Percentiles rank a stretch among this genome's conserved stretches.
phyloP scores from a whole-genome alignment of 768 basidiomycete species.

The Hygrocybe punicea region DNA sequence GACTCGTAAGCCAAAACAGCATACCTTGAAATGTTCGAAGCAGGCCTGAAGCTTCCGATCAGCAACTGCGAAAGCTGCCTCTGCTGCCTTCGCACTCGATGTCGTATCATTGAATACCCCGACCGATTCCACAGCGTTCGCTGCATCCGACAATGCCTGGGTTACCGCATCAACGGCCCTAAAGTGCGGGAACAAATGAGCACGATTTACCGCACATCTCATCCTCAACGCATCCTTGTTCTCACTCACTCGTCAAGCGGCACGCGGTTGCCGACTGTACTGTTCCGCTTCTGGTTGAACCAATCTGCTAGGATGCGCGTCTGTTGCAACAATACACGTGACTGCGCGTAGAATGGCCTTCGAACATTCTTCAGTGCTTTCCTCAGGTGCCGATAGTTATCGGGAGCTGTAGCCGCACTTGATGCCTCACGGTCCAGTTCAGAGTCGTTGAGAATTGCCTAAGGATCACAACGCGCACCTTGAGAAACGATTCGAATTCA shows the following conservation, averaged over 20 bases:
- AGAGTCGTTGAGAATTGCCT: not conserved
- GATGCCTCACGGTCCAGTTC: not conserved
- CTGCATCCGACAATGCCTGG: not conserved
- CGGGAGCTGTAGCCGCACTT: not conserved
- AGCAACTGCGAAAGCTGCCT: not conserved
- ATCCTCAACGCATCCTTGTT: not conserved
- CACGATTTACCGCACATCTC: not conserved
- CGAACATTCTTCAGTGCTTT: not conserved
- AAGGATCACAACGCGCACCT: not conserved
- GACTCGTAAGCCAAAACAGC: not conserved
- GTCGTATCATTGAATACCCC: not conserved
- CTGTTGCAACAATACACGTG: not conserved
- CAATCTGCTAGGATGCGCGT: not conserved
- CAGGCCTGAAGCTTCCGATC: not conserved
- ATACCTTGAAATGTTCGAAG: not conserved
- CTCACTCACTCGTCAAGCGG: not conserved
- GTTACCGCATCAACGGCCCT: not conserved
- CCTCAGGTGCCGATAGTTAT: not conserved
- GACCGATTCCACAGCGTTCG: not conserved
- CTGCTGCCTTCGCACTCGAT: not conserved
- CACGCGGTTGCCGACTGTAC: not conserved
- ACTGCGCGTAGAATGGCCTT: not conserved
- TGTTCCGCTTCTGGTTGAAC: not conserved
- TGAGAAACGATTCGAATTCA: not conserved
- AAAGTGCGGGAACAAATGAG: not conserved